Evolutionary conservation across 1,284 basidiomycete species (phyloP).

Genomic region (Mycena citricolor): DNA sequence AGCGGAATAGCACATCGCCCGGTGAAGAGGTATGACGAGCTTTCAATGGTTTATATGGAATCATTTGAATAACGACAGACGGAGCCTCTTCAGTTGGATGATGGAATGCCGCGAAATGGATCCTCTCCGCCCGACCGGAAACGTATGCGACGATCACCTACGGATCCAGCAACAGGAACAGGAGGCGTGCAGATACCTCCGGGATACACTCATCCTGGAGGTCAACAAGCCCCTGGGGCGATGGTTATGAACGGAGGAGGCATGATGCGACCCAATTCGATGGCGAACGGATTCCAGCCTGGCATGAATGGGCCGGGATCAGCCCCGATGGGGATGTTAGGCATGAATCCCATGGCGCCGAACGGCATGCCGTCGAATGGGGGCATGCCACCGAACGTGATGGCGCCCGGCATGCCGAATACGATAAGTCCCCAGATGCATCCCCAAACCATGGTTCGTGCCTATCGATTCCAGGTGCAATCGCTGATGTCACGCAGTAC

Average conservation of each 20-base stretch:
- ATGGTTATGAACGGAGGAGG: constrained; percentile 13
- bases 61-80: background rate
- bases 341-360: constrained; percentile 21
- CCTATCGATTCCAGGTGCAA: constrained; percentile 1
- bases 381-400: too few relatives aligned
- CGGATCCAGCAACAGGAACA: constrained; percentile 37
- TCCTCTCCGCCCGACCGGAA: constrained; percentile 66
- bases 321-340: constrained; percentile 34
- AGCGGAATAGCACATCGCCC: constrained; percentile 69
- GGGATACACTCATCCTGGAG: constrained; percentile 24
- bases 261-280: constrained; percentile 19
- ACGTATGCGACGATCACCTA: constrained; percentile 56
- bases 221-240: constrained; percentile 11
- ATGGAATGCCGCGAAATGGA: constrained; percentile 51
- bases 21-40: constrained; percentile 57
- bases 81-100: constrained; percentile 38
- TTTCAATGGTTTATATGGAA: constrained; percentile 6
- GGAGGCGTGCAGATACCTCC: constrained; percentile 27
- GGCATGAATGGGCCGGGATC: background rate
- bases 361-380: constrained; percentile 19
- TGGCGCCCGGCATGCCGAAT: constrained; percentile 14
- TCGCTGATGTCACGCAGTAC: constrained; percentile 17
- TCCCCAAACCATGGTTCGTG: constrained; percentile 17
- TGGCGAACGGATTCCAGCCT: constrained; percentile 18
- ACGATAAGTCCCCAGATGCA: constrained; percentile 28